Evolutionary conservation across 2,329 filamentous ascomycete genomes (phyloP), one percentile per base, ranked within the genome.

Genomic region (Ceratocystis ficicola): DNA sequence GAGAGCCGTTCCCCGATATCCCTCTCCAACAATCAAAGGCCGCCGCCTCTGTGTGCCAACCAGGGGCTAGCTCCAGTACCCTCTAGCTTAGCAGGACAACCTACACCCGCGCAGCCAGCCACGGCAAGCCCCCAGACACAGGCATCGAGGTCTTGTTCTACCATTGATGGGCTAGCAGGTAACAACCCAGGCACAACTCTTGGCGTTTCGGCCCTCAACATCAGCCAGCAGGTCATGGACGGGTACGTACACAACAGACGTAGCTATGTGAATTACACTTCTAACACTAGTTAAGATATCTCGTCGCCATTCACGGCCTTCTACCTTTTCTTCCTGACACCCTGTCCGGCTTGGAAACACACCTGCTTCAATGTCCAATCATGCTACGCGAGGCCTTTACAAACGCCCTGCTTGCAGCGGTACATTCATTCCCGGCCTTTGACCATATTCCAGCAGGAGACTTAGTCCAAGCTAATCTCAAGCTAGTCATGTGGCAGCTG

Each of bases 321-420:
- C 85, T 88, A 66, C 87, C 87, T 0, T 77, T 90, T 57, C 76
- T 90, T 12, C 81, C 86, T 1, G 78, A 78, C 64, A 83, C 76
- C 65, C 85, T 82, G 70, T 74, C 75, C 15, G 78, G 79, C n/a
- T 73, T 88, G 8, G 80, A 83, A 66, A 77, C 78, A 7, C 77
- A 84, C 22, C 73, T 90, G 22, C 76, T 77, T 2, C 79, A 81
- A 59, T 85, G 83, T 69, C 81, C 84, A 0, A 70, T 77, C 1
- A 73, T 78, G 2, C 77, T 89, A 12, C 80, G 84, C 68, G 81
- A 83, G 66, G 86, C 86, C 0, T 89, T 90, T 70, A 74, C 82
- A 22, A 81, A 84, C 66, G 85, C 86, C 0, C 76, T 90, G 8
- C 79, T 82, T 64, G 79, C 79, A 61, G 80, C 85, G 5, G 79